Base-by-base conservation (phyloP, 768 basidiomycete genomes). In the Tricholoma furcatifolium region DNA sequence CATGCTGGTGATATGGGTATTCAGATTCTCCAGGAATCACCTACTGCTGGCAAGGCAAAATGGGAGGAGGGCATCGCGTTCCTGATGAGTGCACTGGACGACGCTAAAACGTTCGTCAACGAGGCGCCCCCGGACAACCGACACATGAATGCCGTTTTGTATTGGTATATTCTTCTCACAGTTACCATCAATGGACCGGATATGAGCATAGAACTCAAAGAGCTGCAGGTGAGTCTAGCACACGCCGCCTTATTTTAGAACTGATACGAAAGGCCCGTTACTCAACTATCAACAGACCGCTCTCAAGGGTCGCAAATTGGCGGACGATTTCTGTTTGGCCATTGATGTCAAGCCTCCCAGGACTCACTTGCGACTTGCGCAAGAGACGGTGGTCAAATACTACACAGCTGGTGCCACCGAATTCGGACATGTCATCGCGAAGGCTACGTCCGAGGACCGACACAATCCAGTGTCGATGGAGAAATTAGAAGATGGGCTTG, bases 31-130 rank as follows among this genome's bases (percentile, higher is more conserved):
- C 76, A 79, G 48, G 72, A 74, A n/a, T 68, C 71, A 2, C 72
- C 72, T 1, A 51, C 66, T 5, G 68, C 64, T 2, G 79, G 76
- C 1, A 67, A 74, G 36, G 62, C 62, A 41, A 77, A 76, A 47
- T 81, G 78, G 76, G 78, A 82, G 14, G 80, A 85, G 57, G 85
- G 83, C 0, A 74, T 81, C 38, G 82, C 84, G 1, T 81, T 84
- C 56, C 60, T 87, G 51, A 77, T 70, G 58, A 83, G 80, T 42
- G 83, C 86, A 0, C 62, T 78, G 55, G 82, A 85, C 27, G 84
- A 87, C 57, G 73, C 84, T 12, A 81, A 80, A 57, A 66, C 67
- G 1, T 87, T 79, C 62, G 69, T 84, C 2, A 66, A 69, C 0
- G 66, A 79, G 41, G 82, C 84, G 0, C 83, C 85, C 0, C 85